Evolutionary conservation across 352 stramenopile species (phyloP).

Genomic region (Phytopythium boreale): DNA sequence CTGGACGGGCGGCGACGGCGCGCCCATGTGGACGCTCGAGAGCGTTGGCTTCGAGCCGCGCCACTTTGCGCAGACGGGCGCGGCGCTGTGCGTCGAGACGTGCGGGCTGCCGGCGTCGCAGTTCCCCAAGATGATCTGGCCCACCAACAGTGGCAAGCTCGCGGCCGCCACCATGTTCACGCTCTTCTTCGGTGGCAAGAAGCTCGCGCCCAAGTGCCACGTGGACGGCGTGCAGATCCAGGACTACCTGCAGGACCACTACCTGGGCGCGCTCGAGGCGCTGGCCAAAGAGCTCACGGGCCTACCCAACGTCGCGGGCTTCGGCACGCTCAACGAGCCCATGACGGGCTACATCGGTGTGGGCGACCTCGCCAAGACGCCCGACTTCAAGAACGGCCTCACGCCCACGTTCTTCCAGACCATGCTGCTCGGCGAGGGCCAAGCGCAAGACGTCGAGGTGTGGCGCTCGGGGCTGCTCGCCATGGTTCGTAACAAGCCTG

Average conservation of each 20-base stretch:
- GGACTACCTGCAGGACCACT: constrained; percentile 45
- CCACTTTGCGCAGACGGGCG: constrained; percentile 31
- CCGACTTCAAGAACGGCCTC: constrained; percentile 16
- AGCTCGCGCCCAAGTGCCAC: constrained; percentile 34
- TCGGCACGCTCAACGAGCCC: constrained; percentile 60
- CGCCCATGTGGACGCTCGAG: constrained; percentile 80
- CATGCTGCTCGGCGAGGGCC: constrained; percentile 24
- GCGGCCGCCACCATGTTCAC: constrained; percentile 55
- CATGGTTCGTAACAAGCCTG: constrained; percentile 7
- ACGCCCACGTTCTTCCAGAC: constrained; percentile 24
- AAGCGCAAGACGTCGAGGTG: constrained; percentile 20
- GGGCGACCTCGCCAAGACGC: constrained; percentile 14
- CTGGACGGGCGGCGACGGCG: constrained; percentile 79
- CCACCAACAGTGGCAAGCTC: constrained; percentile 49
- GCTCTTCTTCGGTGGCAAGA: constrained; percentile 52
- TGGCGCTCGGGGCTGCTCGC: constrained; percentile 16
- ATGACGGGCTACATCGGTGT: constrained; percentile 29
- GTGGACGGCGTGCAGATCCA: constrained; percentile 42
- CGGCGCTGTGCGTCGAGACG: constrained; percentile 26
- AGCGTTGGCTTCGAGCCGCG: constrained; percentile 49
- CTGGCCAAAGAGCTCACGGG: constrained; percentile 32
- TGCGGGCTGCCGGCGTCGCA: constrained; percentile 12
- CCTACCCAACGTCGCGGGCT: constrained; percentile 44
- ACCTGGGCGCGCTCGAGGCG: constrained; percentile 32
- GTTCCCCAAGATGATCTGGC: constrained; percentile 59